phyloP scores from a whole-genome alignment of 164 flowering plant species.

The Cinnamomum micranthum region DNA sequence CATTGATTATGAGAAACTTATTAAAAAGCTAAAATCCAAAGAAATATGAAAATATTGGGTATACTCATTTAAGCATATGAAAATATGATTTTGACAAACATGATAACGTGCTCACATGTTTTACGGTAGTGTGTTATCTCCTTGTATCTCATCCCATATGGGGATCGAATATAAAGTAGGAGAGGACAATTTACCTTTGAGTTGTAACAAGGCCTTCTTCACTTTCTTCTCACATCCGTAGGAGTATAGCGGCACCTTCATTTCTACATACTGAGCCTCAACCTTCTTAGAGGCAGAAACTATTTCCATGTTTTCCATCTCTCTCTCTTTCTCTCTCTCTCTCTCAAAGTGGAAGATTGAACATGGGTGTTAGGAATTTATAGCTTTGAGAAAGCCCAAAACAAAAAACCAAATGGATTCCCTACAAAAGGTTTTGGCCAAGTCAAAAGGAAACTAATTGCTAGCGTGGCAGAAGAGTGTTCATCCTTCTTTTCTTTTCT shows the following conservation, averaged over 20 bases:
- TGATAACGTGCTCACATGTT: too few species aligned
- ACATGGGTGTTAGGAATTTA: neutral
- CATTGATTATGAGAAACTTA: too few species aligned
- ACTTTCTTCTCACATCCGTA: slow-evolving; percentile 80
- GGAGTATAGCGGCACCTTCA: slow-evolving; percentile 88
- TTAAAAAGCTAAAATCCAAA: too few species aligned
- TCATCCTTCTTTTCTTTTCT: neutral
- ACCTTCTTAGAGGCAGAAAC: slow-evolving; percentile 55
- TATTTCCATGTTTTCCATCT: slow-evolving; percentile 60
- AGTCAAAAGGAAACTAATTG: neutral
- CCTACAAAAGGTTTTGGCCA: neutral
- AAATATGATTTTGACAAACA: too few species aligned
- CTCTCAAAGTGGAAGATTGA: neutral
- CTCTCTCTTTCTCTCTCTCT: neutral
- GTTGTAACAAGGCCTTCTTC: slow-evolving; percentile 69
- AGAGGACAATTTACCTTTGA: slow-evolving; percentile 49
- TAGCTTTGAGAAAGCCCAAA: neutral
- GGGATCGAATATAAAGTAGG: neutral
- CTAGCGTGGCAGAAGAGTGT: neutral
- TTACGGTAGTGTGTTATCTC: too few species aligned
- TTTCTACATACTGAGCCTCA: slow-evolving; percentile 83
- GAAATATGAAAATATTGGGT: too few species aligned
- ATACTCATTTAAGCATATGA: too few species aligned
- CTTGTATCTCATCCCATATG: too few species aligned
- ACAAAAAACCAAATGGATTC: neutral